phyloP scores from a whole-genome alignment of 2,329 filamentous ascomycete genomes.

The Helicocarpus griseus region DNA sequence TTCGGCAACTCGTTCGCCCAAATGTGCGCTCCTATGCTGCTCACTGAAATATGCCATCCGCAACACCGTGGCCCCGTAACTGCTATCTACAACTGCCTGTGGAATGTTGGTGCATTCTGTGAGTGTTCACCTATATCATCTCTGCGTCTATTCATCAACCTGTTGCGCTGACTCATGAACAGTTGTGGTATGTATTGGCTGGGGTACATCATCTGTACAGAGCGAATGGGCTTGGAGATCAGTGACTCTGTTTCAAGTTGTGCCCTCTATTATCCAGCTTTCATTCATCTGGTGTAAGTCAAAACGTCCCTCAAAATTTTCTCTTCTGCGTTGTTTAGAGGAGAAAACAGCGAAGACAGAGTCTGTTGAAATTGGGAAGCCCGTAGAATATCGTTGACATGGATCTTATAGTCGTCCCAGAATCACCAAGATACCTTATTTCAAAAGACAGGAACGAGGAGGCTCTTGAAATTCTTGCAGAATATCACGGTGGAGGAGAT shows the following conservation, averaged over 20 bases:
- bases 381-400: background rate
- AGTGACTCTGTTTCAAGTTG: slow-evolving; percentile 54
- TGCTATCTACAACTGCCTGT: slow-evolving; percentile 58
- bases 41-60: slow-evolving; percentile 59
- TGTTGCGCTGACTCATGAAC: too few species aligned
- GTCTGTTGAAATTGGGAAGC: too few species aligned
- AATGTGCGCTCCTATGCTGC: slow-evolving; percentile 53
- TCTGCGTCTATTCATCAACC: too few species aligned
- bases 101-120: slow-evolving; percentile 48
- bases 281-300: slow-evolving; percentile 41
- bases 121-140: background rate
- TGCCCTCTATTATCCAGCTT: slow-evolving; percentile 54
- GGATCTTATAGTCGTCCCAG: slow-evolving; percentile 20
- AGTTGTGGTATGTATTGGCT: background rate
- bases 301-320: background rate
- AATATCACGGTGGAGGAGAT: slow-evolving; percentile 56
- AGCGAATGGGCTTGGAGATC: slow-evolving; percentile 58
- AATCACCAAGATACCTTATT: slow-evolving; percentile 57
- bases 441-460: slow-evolving; percentile 54
- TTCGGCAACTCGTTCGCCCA: slow-evolving; percentile 59
- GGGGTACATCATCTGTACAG: slow-evolving; percentile 42
- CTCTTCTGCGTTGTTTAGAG: too few species aligned
- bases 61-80: slow-evolving; percentile 58
- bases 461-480: slow-evolving; percentile 51
- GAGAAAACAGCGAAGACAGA: too few species aligned